Evolutionary conservation across 2,329 filamentous ascomycete genomes (phyloP).

Genomic region (Ustulina deusta): DNA sequence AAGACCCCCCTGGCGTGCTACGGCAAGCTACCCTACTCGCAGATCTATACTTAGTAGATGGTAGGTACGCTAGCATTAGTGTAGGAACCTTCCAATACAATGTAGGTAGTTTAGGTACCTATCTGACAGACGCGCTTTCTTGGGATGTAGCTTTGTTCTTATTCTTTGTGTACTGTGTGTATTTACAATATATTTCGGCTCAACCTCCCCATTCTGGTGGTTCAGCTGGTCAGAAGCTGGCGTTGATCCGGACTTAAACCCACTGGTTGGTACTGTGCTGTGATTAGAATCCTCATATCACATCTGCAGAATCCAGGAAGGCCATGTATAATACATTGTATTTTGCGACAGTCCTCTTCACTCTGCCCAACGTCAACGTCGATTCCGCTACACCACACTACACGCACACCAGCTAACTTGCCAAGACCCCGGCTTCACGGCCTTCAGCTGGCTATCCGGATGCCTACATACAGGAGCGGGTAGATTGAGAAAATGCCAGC

Average conservation of each 20-base stretch:
- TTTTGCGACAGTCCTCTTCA: not conserved
- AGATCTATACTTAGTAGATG: too few relatives aligned
- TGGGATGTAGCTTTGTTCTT: too few relatives aligned
- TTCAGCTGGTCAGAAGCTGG: conserved; percentile 1
- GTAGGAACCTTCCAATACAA: too few relatives aligned
- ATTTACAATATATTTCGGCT: not conserved
- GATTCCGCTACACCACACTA: not conserved
- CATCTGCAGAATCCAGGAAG: not conserved
- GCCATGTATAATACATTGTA: too few relatives aligned
- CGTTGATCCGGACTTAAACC: not conserved
- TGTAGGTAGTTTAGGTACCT: too few relatives aligned
- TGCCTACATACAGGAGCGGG: not conserved
- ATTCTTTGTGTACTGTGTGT: too few relatives aligned
- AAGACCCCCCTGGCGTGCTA: too few relatives aligned
- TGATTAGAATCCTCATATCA: not conserved
- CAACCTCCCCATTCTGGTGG: not conserved
- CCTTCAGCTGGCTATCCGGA: not conserved
- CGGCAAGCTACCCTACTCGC: too few relatives aligned
- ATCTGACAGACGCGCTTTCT: too few relatives aligned
- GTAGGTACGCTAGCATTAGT: too few relatives aligned
- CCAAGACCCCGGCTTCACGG: not conserved
- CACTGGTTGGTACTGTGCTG: not conserved
- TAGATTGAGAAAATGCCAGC: conserved; percentile 38
- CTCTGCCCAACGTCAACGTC: not conserved
- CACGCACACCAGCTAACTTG: not conserved